Conservation (phyloP, 352 stramenopile genomes). For the Phytophthora rubi region DNA sequence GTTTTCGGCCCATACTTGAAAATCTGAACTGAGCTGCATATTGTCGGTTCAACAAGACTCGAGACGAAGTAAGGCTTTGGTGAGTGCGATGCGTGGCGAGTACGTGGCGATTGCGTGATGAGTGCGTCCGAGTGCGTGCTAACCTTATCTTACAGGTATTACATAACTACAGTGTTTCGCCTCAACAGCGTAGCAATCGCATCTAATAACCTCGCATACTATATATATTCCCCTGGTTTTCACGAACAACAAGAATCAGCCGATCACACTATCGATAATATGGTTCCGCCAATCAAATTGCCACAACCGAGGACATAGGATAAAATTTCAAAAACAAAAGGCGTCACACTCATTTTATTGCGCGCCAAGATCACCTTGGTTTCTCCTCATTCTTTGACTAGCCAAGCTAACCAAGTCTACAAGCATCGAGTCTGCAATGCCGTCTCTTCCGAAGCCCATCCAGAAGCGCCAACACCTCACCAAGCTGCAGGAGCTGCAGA, state of each 20-base stretch:
- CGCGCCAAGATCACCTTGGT: background rate
- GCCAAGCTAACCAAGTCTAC: background rate
- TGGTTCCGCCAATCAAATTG: background rate
- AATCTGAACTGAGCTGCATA: too few species aligned
- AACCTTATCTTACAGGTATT: too few species aligned
- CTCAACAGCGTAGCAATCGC: too few species aligned
- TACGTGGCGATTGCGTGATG: too few species aligned
- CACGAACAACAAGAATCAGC: background rate
- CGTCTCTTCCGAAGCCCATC: background rate
- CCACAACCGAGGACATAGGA: background rate
- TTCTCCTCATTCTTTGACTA: background rate
- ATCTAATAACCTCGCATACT: too few species aligned
- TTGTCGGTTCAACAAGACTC: too few species aligned
- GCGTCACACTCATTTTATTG: background rate
- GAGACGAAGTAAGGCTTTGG: too few species aligned
- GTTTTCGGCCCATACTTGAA: too few species aligned
- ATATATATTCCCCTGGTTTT: background rate
- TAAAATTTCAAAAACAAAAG: background rate
- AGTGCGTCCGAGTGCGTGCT: too few species aligned
- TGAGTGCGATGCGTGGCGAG: too few species aligned
- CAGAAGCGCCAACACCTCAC: background rate
- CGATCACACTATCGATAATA: background rate
- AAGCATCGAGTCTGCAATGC: background rate
- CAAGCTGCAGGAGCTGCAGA: background rate
- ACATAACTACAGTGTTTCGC: too few species aligned